phyloP scores from a whole-genome alignment of 2,329 filamentous ascomycete genomes.

The Thielaviopsis populi region DNA sequence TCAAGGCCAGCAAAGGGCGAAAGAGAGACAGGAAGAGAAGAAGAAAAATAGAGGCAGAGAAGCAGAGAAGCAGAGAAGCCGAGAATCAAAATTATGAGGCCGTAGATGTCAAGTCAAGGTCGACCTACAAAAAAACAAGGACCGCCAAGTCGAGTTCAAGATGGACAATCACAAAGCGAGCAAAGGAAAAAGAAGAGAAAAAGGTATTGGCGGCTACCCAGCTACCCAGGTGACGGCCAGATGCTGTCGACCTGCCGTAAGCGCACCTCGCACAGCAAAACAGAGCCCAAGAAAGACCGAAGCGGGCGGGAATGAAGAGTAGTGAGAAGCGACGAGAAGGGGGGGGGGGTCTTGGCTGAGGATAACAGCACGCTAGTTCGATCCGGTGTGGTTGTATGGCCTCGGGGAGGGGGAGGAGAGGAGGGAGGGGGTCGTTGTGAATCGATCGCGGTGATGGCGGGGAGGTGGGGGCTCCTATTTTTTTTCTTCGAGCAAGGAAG shows the following conservation, averaged over 20 bases:
- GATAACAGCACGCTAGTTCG: not conserved
- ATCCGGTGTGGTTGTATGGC: not conserved
- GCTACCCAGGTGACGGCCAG: constrained; percentile 4
- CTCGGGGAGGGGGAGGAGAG: not conserved
- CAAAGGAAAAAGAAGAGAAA: not conserved
- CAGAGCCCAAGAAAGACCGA: not conserved
- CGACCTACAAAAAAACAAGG: not conserved
- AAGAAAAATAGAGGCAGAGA: not conserved
- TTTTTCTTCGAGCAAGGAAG: not conserved
- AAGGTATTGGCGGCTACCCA: constrained; percentile 1
- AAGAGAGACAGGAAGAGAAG: not conserved
- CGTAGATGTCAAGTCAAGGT: not conserved
- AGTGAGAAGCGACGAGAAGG: not conserved
- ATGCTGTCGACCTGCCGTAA: constrained; percentile 5
- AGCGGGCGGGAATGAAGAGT: not conserved
- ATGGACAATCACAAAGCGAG: not conserved
- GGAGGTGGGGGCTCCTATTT: not conserved
- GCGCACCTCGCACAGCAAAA: constrained; percentile 1
- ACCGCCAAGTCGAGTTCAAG: not conserved
- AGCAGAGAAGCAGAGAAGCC: not conserved
- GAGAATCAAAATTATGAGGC: not conserved
- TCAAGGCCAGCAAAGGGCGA: not conserved
- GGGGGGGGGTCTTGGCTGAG: not conserved
- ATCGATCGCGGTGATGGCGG: not conserved
- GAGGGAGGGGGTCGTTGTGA: not conserved